Evolutionary conservation across 2,329 filamentous ascomycete species (phyloP).

Genomic region (Chaetomiaceae sp.): DNA sequence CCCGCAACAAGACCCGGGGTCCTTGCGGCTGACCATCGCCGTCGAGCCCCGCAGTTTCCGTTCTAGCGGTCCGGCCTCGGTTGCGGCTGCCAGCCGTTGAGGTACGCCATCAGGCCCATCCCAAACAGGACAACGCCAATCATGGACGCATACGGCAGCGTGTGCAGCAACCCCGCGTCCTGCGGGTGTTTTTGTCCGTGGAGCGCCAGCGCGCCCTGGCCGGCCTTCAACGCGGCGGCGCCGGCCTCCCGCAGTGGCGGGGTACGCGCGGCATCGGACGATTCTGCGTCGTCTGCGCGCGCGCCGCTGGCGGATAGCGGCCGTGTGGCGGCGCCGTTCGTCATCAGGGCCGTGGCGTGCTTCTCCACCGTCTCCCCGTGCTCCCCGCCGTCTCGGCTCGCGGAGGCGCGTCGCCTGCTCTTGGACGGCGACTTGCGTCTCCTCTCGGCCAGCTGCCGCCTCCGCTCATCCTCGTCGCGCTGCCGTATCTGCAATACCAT

Average conservation of each 20-base stretch:
- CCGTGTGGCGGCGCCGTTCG: slow-evolving; percentile 24
- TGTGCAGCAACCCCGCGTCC: slow-evolving; percentile 45
- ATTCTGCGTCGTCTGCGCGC: slow-evolving; percentile 27
- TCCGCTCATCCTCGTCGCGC: slow-evolving; percentile 52
- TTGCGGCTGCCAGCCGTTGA: slow-evolving; percentile 69
- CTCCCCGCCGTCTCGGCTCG: slow-evolving; percentile 7
- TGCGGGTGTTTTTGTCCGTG: slow-evolving; percentile 29
- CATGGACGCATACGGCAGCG: slow-evolving; percentile 74
- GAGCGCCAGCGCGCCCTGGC: slow-evolving; percentile 34
- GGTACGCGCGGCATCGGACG: slow-evolving; percentile 30
- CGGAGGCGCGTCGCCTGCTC: slow-evolving; percentile 25
- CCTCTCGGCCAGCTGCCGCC: slow-evolving; percentile 38
- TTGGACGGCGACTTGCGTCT: slow-evolving; percentile 35
- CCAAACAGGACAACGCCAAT: slow-evolving; percentile 74
- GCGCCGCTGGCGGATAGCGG: slow-evolving; percentile 6
- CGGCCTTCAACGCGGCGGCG: slow-evolving; percentile 45
- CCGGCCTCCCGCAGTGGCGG: no score
- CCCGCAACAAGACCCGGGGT: not conserved
- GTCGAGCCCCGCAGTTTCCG: not conserved
- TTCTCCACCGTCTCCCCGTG: no score
- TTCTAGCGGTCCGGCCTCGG: slow-evolving; percentile 31
- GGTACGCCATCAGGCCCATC: slow-evolving; percentile 78
- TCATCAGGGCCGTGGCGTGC: slow-evolving; percentile 15
- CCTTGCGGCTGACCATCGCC: not conserved
- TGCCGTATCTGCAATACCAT: slow-evolving; percentile 79